Base-by-base conservation (phyloP, 2,329 filamentous ascomycete species). In the Xylaria arbuscula region DNA sequence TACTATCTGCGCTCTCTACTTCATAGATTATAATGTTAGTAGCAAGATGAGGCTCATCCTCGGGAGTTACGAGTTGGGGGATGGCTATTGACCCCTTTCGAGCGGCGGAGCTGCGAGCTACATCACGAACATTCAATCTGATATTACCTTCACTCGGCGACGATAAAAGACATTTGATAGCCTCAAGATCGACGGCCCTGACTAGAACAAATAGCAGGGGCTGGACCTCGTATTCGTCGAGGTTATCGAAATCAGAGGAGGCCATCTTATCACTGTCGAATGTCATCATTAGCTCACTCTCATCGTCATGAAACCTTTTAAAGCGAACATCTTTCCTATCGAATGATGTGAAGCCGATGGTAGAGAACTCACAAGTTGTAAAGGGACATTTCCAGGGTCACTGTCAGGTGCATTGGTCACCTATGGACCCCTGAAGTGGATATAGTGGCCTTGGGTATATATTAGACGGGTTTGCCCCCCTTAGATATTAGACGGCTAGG, bases 311-410 rank as follows among this genome's bases (percentile, higher is more conserved):
- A 7, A 42, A 42, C 40, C 40, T 15, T 17, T 42, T 42, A 17
- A 42, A 5, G 40, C 17, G 40, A 17, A 17, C 40, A 42, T 42
- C 40, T 17, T 17, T 42, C 17, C 13, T 42, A 3, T 17, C 13
- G 3, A 7, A 6, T 15, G 40, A 42, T 42, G 3, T 2, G 17
- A 42, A 42, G 17, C 40, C 40, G 3, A 42, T 42, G 11, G 17
- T 17, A 50, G 47, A 50, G 47, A 50, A 50, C 11, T 24, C 15
- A n/a, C n/a, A 22, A 13, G 47, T 50, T 3, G 47, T 24, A 24
- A 11, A 32, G 3, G 19, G 15, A 13, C 40, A 54, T 45, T 53
- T 62, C 60, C 50, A 62, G 15, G 24, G 50, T 34, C n/a, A n/a
- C n/a, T n/a, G n/a, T n/a, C n/a, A n/a, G n/a, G n/a, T n/a, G n/a